Conservation (phyloP, 2,329 filamentous ascomycete species). For the Proliferodiscus dingleyae region DNA sequence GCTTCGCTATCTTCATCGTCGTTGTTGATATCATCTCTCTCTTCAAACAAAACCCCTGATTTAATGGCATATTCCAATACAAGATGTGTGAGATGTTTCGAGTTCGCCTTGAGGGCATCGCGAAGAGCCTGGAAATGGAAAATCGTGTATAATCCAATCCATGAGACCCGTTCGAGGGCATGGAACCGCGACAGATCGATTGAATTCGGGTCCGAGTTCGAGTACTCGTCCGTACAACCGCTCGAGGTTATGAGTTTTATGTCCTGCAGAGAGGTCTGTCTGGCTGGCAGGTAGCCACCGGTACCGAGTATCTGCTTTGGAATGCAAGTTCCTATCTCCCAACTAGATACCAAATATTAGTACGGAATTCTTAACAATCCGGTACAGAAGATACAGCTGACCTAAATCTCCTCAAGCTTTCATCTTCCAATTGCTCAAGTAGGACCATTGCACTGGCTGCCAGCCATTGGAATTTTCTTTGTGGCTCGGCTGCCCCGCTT, state of each 20-base stretch:
- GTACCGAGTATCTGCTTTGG: too few species aligned
- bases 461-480: not conserved
- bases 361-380: not conserved
- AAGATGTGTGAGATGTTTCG: not conserved
- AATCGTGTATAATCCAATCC: not conserved
- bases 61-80: not conserved
- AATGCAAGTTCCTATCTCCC: too few species aligned
- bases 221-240: not conserved
- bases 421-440: not conserved
- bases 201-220: not conserved
- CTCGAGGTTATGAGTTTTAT: too few species aligned
- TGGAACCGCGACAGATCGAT: constrained; percentile 1
- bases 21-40: too few species aligned
- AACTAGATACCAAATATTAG: not conserved
- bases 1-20: too few species aligned
- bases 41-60: too few species aligned
- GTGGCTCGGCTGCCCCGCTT: too few species aligned
- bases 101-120: not conserved
- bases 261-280: too few species aligned
- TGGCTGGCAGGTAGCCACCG: too few species aligned
- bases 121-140: not conserved
- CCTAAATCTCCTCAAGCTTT: not conserved
- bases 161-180: constrained; percentile 1
- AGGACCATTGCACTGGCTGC: not conserved
- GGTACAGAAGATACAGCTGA: not conserved